These are phyloP conservation scores for Solanum rostratum DNA, from an alignment of 257 asterid genomes.

Conservation along the genomic window DNA sequence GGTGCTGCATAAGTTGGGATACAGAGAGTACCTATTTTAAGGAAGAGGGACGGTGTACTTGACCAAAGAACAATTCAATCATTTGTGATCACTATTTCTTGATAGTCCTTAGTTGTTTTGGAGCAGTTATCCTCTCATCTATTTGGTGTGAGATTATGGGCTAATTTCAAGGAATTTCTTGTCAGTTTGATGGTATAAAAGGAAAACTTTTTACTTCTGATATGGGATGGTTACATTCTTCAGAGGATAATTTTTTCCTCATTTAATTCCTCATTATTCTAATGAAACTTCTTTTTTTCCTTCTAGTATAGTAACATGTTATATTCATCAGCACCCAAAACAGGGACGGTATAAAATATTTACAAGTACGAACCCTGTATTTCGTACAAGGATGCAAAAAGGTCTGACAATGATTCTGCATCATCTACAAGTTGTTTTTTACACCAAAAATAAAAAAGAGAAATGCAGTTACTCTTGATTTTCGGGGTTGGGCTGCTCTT, in stretches of 20 bases:
- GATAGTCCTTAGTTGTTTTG: not conserved
- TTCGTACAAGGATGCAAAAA: too few species aligned
- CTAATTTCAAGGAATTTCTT: not conserved
- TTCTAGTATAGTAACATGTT: too few species aligned
- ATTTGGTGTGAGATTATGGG: not conserved
- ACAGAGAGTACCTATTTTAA: not conserved
- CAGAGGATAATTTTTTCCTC: not conserved
- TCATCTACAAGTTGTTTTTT: too few species aligned
- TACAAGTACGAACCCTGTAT: too few species aligned
- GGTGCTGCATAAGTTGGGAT: too few species aligned
- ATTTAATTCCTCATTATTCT: not conserved
- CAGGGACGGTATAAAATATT: too few species aligned
- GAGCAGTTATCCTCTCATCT: not conserved
- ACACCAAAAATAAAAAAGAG: too few species aligned
- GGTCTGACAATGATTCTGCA: too few species aligned
- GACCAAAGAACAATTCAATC: not conserved
- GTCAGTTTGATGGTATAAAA: not conserved
- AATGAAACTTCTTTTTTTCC: not conserved
- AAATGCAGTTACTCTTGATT: too few species aligned
- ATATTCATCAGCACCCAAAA: too few species aligned
- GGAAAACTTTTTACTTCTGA: not conserved
- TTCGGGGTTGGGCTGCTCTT: too few species aligned
- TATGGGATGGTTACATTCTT: not conserved
- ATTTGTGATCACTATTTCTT: not conserved
- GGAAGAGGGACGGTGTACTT: not conserved